Base-by-base conservation (phyloP, 2,329 filamentous ascomycete genomes). In the Fusarium euwallaceae region DNA sequence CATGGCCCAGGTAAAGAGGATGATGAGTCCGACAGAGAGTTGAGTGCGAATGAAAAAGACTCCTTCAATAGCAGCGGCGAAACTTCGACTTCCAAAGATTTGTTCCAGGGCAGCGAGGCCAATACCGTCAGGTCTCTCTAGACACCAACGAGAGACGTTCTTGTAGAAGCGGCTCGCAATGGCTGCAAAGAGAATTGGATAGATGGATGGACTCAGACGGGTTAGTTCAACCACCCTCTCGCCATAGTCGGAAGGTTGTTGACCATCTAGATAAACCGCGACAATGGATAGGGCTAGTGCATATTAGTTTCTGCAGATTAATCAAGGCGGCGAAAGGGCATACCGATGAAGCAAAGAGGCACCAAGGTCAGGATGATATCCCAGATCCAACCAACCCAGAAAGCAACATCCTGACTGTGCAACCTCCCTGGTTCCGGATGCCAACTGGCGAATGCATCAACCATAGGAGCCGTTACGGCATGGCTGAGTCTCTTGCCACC, bases 11-110 rank as follows among this genome's bases (percentile, higher is more conserved):
- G 51, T 37, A 1, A 69, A 4, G 2, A 73, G 39, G 14, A 73
- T 71, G 0, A 37, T 5, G 0, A 65, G 8, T 0, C 71, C 69
- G 9, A 72, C 17, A 0, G 53, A 3, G 0, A 69, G 14, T 1
- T 62, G 60, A 1, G 63, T 64, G 0, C 71, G 69, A 8, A 73
- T 56, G 24, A 72, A 59, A 0, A 73, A 24, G 0, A 73, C 53
- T 3, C 66, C 37, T 7, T 72, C 71, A 0, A 73, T 3, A 0
- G 69, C 60, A 1, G 64, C 60, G 0, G 71, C 71, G 8, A 73
- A 62, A 4, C 58, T 73, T 17, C 71, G 71, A 22, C 71, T 73
- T 3, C 69, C 69, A n/a, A 65, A 69, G 2, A 72, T 36, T 20
- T 73, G 69, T 24, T 73, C 71, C 4, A 73, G 71, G 0, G 60